Evolutionary conservation across 768 basidiomycete genomes (phyloP), one percentile per base, ranked within the genome.

Genomic region (Tylopilus rubrobrunneus): DNA sequence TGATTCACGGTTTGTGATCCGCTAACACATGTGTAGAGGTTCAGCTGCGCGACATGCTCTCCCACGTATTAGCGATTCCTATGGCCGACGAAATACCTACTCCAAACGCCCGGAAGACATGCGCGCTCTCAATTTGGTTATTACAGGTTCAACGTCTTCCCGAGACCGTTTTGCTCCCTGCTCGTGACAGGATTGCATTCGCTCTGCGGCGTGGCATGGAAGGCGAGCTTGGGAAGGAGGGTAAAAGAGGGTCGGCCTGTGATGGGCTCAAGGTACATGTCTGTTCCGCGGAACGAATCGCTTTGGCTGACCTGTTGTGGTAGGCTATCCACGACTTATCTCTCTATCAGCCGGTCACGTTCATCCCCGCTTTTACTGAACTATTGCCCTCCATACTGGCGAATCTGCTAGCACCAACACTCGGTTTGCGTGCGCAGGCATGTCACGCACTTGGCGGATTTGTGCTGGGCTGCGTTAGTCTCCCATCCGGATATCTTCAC

Each of bases 51-150:
- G 71, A 73, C 29, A 80, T 93, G 52, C 67, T 92, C 33, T 79
- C 82, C 2, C 76, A 78, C 11, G 74, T 87, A 9, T 73, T 92
- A 9, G 81, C 85, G 7, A 89, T 93, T 55, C 89, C 89, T 3
- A 73, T 90, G 21, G 80, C 86, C 0, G 73, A 78, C 5, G 73
- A 78, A 27, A 69, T 93, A 0, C 91, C 89, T 3, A 91, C 89
- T 6, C 87, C 87, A 6, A 92, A 92, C 64, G 80, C 87, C 11
- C 82, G 91, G n/a, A 93, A 93, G 67, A 92, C 91, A 1, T 90
- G 81, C 53, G 88, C 87, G 2, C 70, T 92, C 25, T 79, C 85
- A 2, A 87, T 92, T 23, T 86, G 83, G 82, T 72, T 90, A 6
- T 61, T 93, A 23, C 88, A 90, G 62, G 73, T 72, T 2, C 87